Base-by-base conservation (phyloP, 768 basidiomycete genomes). In the Rhizopogon sp. region DNA sequence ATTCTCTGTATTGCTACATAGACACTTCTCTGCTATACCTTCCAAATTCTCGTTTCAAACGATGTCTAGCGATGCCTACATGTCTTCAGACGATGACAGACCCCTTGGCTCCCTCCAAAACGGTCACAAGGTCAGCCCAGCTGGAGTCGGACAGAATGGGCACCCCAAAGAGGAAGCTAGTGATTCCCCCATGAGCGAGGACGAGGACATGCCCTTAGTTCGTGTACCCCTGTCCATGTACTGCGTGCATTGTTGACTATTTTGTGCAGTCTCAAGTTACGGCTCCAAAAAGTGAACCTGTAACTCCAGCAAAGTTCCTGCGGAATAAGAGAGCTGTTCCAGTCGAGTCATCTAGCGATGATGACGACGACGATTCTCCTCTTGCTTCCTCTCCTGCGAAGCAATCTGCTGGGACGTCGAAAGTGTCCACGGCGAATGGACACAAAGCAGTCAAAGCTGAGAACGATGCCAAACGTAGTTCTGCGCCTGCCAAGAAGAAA, bases 361-460 rank as follows among this genome's bases (percentile, higher is more conserved):
- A 88, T 44, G 69, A 66, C 5, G 86, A 90, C 53, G 74, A 25
- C 4, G 25, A 25, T 74, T 16, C 87, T 87, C 51, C 47, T 37
- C 78, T 89, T 39, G 84, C 87, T 47, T 86, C 87, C 28, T 88
- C 89, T 39, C 87, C 87, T 17, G 76, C 73, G 4, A 90, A 88
- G 70, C 72, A 71, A 54, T 69, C 77, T 42, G 68, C 72, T 43
- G 76, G 78, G 37, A 73, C 72, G 39, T 66, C 73, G 31, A 64
- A 69, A 50, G 70, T 74, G 28, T 73, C 66, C 64, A 55, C 70
- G 31, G 49, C 57, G 35, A 82, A 79, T 53, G 74, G 78, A 62
- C 71, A 64, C 62, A 59, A 52, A 72, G 74, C 42, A 29, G 55
- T 60, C 14, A 73, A 70, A 53, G 63, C 64, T 44, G 68, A 74